Percentiles rank a stretch among this genome's conserved stretches.
Evolutionary conservation across 169 alveolate genomes (phyloP).

Genomic region (Eimeria praecox): DNA sequence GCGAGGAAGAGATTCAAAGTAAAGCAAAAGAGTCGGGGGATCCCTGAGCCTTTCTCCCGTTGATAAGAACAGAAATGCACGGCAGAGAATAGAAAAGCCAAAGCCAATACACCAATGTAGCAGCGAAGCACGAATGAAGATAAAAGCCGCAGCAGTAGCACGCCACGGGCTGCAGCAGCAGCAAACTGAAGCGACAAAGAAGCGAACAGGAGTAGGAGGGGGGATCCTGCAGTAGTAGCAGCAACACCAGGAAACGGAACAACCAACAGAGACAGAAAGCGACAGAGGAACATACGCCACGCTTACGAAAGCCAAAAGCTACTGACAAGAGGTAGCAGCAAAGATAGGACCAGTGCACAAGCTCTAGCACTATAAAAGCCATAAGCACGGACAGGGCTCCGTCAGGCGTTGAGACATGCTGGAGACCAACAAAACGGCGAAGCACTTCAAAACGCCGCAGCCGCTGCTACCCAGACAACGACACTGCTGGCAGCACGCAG

Average conservation of each 20-base stretch:
- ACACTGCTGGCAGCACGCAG: not conserved
- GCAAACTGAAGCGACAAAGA: not conserved
- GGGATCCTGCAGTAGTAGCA: not conserved
- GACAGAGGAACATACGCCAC: not conserved
- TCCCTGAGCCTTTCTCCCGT: not conserved
- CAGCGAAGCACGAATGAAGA: not conserved
- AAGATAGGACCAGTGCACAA: not conserved
- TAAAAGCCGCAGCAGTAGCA: not conserved
- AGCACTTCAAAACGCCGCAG: not conserved
- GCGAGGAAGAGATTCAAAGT: not conserved
- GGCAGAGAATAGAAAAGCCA: not conserved
- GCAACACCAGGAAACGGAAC: not conserved
- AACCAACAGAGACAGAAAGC: not conserved
- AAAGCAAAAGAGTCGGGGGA: not conserved
- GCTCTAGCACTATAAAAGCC: not conserved
- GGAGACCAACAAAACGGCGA: not conserved
- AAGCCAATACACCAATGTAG: not conserved
- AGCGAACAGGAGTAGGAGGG: not conserved
- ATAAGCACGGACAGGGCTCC: not conserved
- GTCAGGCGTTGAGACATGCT: not conserved
- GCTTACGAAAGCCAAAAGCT: not conserved
- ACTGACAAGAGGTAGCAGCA: not conserved
- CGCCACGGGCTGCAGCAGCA: not conserved
- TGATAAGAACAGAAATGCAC: not conserved
- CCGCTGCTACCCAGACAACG: not conserved